phyloP scores from a whole-genome alignment of 2,329 filamentous ascomycete genomes.

The Fusarium bactridioides region DNA sequence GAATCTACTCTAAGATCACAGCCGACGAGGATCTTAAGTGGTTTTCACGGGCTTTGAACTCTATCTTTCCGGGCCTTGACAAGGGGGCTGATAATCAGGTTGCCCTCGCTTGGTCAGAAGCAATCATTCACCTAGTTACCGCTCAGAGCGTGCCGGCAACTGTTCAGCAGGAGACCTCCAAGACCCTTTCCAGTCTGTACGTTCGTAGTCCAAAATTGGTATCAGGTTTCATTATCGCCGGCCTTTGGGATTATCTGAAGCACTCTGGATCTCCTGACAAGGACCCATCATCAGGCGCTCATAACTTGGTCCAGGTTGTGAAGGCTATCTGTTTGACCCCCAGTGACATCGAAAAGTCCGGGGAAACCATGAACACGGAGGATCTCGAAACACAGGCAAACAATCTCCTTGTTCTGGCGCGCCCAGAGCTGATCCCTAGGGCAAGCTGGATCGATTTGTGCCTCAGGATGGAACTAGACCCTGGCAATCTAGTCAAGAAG shows the following conservation, averaged over 20 bases:
- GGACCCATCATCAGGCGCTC: constrained; percentile 74
- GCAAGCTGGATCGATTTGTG: constrained; percentile 91
- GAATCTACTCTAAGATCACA: constrained; percentile 82
- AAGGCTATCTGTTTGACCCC: constrained; percentile 69
- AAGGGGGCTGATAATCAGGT: constrained; percentile 57
- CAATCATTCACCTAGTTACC: constrained; percentile 80
- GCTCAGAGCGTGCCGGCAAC: constrained; percentile 67
- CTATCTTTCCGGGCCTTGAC: constrained; percentile 64
- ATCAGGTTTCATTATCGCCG: constrained; percentile 70
- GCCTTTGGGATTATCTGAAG: constrained; percentile 82
- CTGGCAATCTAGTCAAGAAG: constrained; percentile 75
- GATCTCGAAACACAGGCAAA: constrained; percentile 75
- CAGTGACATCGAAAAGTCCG: constrained; percentile 57
- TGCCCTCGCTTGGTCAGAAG: constrained; percentile 81
- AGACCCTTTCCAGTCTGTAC: constrained; percentile 72
- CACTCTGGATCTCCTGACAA: constrained; percentile 75
- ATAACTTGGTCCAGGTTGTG: constrained; percentile 68
- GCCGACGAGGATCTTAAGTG: constrained; percentile 80
- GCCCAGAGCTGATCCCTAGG: constrained; percentile 77
- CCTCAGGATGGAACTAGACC: constrained; percentile 81
- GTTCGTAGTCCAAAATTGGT: constrained; percentile 63
- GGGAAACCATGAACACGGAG: constrained; percentile 54
- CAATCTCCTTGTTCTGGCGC: constrained; percentile 78
- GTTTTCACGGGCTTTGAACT: constrained; percentile 74
- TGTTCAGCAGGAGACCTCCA: constrained; percentile 69